Conservation (phyloP, 208 protist species). For the Angomonas ambiguus region DNA sequence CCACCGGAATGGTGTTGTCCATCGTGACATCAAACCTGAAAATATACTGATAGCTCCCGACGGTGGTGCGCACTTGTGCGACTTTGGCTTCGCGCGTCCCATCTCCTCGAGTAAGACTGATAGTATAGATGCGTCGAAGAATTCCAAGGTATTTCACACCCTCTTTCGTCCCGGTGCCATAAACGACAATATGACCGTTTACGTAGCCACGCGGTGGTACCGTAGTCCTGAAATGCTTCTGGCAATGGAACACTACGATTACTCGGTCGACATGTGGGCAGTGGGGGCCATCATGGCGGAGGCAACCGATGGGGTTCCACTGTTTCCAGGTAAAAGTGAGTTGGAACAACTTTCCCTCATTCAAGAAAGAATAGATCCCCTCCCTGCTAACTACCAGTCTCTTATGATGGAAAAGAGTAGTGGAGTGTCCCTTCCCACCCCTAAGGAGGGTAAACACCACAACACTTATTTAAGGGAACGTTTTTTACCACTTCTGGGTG, state of each 20-base stretch:
- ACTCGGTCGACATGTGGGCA: slow-evolving; percentile 89
- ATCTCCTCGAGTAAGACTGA: slow-evolving; percentile 15
- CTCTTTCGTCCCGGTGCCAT: slow-evolving; percentile 35
- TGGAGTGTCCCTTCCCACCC: background rate
- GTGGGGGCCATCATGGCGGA: slow-evolving; percentile 91
- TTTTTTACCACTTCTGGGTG: slow-evolving; percentile 30
- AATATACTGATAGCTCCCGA: slow-evolving; percentile 81
- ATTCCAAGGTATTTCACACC: background rate
- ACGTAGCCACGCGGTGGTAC: slow-evolving; percentile 92
- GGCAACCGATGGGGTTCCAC: slow-evolving; percentile 61
- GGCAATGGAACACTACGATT: slow-evolving; percentile 66
- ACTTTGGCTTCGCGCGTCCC: slow-evolving; percentile 87
- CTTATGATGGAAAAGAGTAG: background rate
- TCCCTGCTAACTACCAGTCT: background rate
- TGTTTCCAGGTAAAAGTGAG: slow-evolving; percentile 86
- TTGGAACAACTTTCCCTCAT: slow-evolving; percentile 85
- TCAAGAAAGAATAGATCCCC: slow-evolving; percentile 54
- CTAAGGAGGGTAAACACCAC: background rate
- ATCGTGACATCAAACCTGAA: slow-evolving; percentile 91
- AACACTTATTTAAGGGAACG: slow-evolving; percentile 30
- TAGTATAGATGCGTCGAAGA: background rate
- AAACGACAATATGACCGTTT: slow-evolving; percentile 71
- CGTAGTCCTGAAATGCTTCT: slow-evolving; percentile 91
- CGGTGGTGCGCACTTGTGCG: slow-evolving; percentile 64
- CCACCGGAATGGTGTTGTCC: slow-evolving; percentile 89